These are phyloP conservation scores for Graphilbum fragrans DNA, from an alignment of 2,329 filamentous ascomycete genomes.

Conservation along the genomic window DNA sequence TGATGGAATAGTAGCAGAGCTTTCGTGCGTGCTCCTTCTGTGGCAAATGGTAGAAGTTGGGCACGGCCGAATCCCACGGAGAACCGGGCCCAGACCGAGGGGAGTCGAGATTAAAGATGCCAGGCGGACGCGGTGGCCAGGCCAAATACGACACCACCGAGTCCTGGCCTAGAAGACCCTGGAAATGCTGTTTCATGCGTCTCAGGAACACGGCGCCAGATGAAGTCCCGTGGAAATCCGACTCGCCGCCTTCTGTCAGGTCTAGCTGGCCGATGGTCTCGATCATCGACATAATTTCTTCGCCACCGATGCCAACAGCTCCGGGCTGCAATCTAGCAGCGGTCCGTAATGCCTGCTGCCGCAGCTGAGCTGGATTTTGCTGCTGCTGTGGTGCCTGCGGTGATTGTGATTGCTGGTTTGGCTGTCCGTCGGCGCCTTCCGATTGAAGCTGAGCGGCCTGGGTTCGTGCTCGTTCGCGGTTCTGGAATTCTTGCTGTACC, in stretches of 20 bases:
- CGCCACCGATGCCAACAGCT: background rate
- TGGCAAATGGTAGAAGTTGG: constrained; percentile 56
- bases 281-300: constrained; percentile 78
- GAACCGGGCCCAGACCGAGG: constrained; percentile 54
- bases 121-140: constrained; percentile 32
- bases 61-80: constrained; percentile 42
- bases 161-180: constrained; percentile 57
- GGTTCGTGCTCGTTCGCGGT: constrained; percentile 37
- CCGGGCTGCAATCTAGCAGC: background rate
- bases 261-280: constrained; percentile 84
- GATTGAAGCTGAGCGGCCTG: constrained; percentile 29
- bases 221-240: constrained; percentile 91
- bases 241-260: constrained; percentile 79
- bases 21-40: constrained; percentile 41
- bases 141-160: constrained; percentile 48
- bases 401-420: constrained; percentile 10
- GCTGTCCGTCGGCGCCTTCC: constrained; percentile 11
- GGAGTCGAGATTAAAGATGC: constrained; percentile 52
- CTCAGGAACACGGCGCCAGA: constrained; percentile 83
- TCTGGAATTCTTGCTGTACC: constrained; percentile 56
- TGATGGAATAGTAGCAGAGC: constrained; percentile 43
- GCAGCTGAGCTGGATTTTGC: constrained; percentile 2
- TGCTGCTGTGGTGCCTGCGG: constrained; percentile 6
- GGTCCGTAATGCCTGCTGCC: constrained; percentile 26
- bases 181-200: constrained; percentile 79